Evolutionary conservation across 2,329 filamentous ascomycete genomes (phyloP), one percentile per base, ranked within the genome.

Genomic region (Fusarium foetens): DNA sequence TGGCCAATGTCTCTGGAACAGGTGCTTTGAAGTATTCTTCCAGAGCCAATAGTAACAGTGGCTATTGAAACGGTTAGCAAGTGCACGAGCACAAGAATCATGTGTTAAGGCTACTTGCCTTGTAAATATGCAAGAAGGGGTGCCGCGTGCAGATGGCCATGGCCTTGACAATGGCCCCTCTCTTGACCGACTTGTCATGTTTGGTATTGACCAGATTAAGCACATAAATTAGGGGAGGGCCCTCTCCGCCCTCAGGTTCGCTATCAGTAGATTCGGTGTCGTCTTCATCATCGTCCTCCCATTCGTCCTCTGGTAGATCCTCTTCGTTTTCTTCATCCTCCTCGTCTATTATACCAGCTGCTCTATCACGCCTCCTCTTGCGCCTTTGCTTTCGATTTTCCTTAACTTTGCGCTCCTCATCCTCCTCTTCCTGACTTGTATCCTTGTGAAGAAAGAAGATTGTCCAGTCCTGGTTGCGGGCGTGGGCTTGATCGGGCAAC

Each of bases 391-490:
- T 85, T 76, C 87, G 83, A 74, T 86, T 85, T 77, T 86, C 84
- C 72, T 88, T 91, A 42, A 86, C 86, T 60, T 84, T 85, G 68
- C 86, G 86, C 75, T 94, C 92, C 63, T 91, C 89, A 35, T 94
- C 93, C 67, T 97, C 95, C 63, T 95, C 93, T 66, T 93, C 92
- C 55, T 92, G 90, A 67, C 90, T 95, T 7, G 92, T 93, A 80
- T 99, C 96, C 81, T 98, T 98, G 84, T 99, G 96, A 63, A 99
- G 81, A 80, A 99, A 99, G 85, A 99, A 99, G 61, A 98, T 97
- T 45, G 96, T 99, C 96, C 96, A 99, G 81, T 99, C 96, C 83
- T 98, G 95, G 78, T 93, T 95, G 42, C 96, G 90, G 68, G 96
- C 91, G 83, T 99, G 96, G 27, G 95, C 94, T 82, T 98, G 95